Percentiles rank a stretch among this genome's conserved stretches.
phyloP scores from a whole-genome alignment of 2,329 filamentous ascomycete genomes.

The Aspergillus thermomutatus region DNA sequence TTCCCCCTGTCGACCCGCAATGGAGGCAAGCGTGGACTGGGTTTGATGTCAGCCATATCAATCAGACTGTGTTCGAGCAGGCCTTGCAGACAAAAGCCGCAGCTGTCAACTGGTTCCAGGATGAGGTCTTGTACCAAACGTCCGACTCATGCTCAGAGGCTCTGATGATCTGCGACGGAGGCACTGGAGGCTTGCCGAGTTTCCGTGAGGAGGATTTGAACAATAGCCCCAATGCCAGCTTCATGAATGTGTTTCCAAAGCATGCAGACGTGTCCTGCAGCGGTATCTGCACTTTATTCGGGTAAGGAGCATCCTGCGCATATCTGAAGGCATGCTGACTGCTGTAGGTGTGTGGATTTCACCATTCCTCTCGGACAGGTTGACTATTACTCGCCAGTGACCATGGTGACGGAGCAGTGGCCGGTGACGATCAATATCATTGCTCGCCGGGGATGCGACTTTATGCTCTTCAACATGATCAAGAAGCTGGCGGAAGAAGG shows the following conservation, averaged over 20 bases:
- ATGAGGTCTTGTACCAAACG: constrained; percentile 17
- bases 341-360: constrained; percentile 4
- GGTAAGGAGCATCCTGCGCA: constrained; percentile 1
- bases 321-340: not conserved
- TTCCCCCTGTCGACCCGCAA: constrained; percentile 7
- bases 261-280: constrained; percentile 1
- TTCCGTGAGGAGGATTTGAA: constrained; percentile 12
- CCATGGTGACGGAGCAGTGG: constrained; percentile 2
- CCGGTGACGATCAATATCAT: constrained; percentile 10
- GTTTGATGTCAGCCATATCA: constrained; percentile 3
- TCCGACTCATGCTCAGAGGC: constrained; percentile 23
- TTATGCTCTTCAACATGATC: constrained; percentile 11
- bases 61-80: constrained; percentile 1
- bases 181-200: constrained; percentile 20
- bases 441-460: constrained; percentile 12
- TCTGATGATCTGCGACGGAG: constrained; percentile 24
- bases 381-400: constrained; percentile 4
- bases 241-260: constrained; percentile 3
- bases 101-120: constrained; percentile 24
- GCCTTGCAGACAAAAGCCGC: not conserved
- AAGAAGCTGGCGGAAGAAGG: constrained; percentile 7
- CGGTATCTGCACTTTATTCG: constrained; percentile 10
- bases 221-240: constrained; percentile 8
- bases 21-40: constrained; percentile 4
- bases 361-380: constrained; percentile 12